Evolutionary conservation across 352 stramenopile species (phyloP), one percentile per base, ranked within the genome.

Genomic region (Pythium scleroteichum): DNA sequence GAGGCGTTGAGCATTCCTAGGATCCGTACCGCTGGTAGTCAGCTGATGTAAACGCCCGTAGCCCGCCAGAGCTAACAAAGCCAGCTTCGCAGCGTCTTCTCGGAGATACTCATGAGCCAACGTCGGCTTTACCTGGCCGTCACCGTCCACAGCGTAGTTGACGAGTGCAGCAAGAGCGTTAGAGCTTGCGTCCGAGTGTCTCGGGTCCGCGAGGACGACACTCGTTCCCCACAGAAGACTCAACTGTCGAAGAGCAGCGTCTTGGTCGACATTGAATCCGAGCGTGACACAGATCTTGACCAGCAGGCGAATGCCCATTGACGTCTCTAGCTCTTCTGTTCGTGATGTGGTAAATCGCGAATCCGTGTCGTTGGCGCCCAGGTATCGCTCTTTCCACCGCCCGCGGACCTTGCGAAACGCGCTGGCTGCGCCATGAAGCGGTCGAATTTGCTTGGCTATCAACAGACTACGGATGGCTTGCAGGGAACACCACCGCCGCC

Each of bases 201-300:
- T 5, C 10, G 39, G 23, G 22, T 27, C 39, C 3, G 39, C 39
- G 12, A 20, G 39, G 13, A 59, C 51, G 6, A 20, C 51, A 41
- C 17, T 47, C n/a, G 20, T 40, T 14, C n/a, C 14, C 51, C 38
- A 49, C 6, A 39, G 14, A n/a, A 3, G 17, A 27, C 46, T 14
- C 8, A 22, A 14, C 22, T 35, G 20, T 17, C 17, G 7, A 9
- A n/a, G 17, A 3, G 27, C 10, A 6, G 5, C 32, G 20, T 45
- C 27, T 27, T 23, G 32, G 26, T 55, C 48, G 26, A 55, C 8
- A 17, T 19, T 55, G 29, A 55, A 45, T 22, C 48, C 48, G 14
- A 55, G 48, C 8, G 32, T 35, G 19, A 19, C 8, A 45, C 53
- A 42, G 19, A 59, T 22, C 5, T 42, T 14, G 1, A 19, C n/a